Percentiles rank a stretch among this genome's conserved stretches.
phyloP scores from a whole-genome alignment of 345 rosid species.

The Odontarrhena argentea region DNA sequence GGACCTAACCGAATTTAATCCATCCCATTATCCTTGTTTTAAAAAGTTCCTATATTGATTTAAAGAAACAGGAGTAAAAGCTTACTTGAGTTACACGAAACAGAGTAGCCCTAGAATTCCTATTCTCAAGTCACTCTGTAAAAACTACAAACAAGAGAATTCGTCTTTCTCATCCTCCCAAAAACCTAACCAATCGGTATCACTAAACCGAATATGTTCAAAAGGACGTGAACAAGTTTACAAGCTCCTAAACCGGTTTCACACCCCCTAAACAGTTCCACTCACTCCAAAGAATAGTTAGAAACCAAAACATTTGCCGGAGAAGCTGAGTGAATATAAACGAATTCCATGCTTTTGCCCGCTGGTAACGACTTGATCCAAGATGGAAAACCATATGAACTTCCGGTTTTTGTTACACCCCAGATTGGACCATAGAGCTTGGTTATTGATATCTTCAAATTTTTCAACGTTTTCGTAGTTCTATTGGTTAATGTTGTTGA shows the following conservation, averaged over 20 bases:
- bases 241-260: slow-evolving; percentile 38
- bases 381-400: slow-evolving; percentile 63
- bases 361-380: slow-evolving; percentile 72
- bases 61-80: background rate
- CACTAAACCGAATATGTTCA: slow-evolving; percentile 16
- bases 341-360: slow-evolving; percentile 78
- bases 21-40: background rate
- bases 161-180: slow-evolving; percentile 14
- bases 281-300: slow-evolving; percentile 64
- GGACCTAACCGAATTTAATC: background rate
- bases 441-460: slow-evolving; percentile 64
- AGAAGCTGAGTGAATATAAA: slow-evolving; percentile 77
- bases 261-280: slow-evolving; percentile 10
- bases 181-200: slow-evolving; percentile 5
- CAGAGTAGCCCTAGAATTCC: background rate
- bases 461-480: slow-evolving; percentile 56
- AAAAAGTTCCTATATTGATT: background rate
- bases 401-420: slow-evolving; percentile 66
- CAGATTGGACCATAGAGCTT: slow-evolving; percentile 89
- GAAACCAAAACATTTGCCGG: slow-evolving; percentile 70
- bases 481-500: slow-evolving; percentile 69
- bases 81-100: slow-evolving; percentile 25
- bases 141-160: slow-evolving; percentile 17
- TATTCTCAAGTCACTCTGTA: slow-evolving; percentile 2
- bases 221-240: slow-evolving; percentile 31